Base-by-base conservation (phyloP, 2,329 filamentous ascomycete species). In the Trichoderma cornu-damae region DNA sequence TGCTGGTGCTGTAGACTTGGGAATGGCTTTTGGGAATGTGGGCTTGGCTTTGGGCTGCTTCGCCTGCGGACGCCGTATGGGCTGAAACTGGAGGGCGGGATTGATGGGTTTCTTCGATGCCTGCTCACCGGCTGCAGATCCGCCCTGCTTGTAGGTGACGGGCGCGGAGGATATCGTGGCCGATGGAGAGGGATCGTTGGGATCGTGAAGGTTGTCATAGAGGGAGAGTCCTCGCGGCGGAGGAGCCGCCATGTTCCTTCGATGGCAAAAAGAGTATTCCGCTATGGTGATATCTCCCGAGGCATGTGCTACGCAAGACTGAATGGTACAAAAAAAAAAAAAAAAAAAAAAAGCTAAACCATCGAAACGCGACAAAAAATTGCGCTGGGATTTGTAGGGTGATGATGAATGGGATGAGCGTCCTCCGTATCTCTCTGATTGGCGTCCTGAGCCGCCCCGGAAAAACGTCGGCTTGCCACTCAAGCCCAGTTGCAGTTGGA, bases 121-220 rank as follows among this genome's bases (percentile, higher is more conserved):
- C 9, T 77, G 62, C 64, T 81, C 75, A 59, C 75, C 69, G 43
- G 72, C 65, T 38, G 69, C 65, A 18, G 78, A 76, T 18, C 76
- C 75, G 59, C 75, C 70, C 65, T 85, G 73, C 61, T 83, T 84
- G 72, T 91, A 92, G 55, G 86, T 79, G 51, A 92, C 84, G 0
- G 90, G 88, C 1, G 83, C 87, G 65, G 86, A 83, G 14, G 88
- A 90, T 64, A 93, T 89, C n/a, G 87, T 88, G n/a, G 79, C 74
- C 2, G 78, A 66, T 34, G 74, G 70, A 61, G 71, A 65, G 46
- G 64, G 77, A 73, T 74, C 71, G 61, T 74, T 72, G 18, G 83
- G 77, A 65, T 90, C 87, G 61, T 94, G 83, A 42, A 96, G 81
- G 70, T 95, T 89, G 55, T 89, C 91, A 70, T 96, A 96, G 4